A percentile compares a stretch with the other conserved stretches of the same genome.
Conservation (phyloP, 1,284 basidiomycete species). For the Tylopilus orsonianus region DNA sequence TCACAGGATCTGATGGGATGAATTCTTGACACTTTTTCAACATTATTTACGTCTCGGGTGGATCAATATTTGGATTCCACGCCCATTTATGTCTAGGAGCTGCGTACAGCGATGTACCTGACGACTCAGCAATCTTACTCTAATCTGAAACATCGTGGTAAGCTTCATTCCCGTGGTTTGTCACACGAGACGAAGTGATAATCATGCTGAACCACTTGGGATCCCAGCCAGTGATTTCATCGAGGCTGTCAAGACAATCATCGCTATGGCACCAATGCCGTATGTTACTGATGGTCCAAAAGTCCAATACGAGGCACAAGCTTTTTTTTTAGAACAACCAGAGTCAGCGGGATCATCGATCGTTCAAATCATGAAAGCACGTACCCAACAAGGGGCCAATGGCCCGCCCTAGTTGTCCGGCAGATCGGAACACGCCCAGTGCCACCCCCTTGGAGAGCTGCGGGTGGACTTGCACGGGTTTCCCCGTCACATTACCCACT, state of each 20-base stretch:
- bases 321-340: slow-evolving; percentile 37
- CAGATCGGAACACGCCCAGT: slow-evolving; percentile 81
- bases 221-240: slow-evolving; percentile 50
- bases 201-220: slow-evolving; percentile 14
- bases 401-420: slow-evolving; percentile 87
- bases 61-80: not conserved
- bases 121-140: not conserved
- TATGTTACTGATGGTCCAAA: slow-evolving; percentile 83
- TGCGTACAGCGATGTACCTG: slow-evolving; percentile 6
- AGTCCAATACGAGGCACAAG: slow-evolving; percentile 85
- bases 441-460: slow-evolving; percentile 81
- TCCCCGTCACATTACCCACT: slow-evolving; percentile 56
- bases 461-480: slow-evolving; percentile 54
- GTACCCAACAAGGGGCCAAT: slow-evolving; percentile 82
- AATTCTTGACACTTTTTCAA: slow-evolving; percentile 7
- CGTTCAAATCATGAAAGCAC: slow-evolving; percentile 22
- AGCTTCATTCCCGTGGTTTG: not conserved
- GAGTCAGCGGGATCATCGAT: slow-evolving; percentile 3
- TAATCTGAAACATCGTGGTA: slow-evolving; percentile 6
- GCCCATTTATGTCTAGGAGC: slow-evolving; percentile 7
- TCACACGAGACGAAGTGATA: not conserved
- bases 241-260: slow-evolving; percentile 52
- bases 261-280: slow-evolving; percentile 58
- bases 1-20: slow-evolving; percentile 16
- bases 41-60: slow-evolving; percentile 17